Percentiles rank a stretch among this genome's conserved stretches.
phyloP scores from a whole-genome alignment of 805 yeast species.

The Sungouiella thailandica region DNA sequence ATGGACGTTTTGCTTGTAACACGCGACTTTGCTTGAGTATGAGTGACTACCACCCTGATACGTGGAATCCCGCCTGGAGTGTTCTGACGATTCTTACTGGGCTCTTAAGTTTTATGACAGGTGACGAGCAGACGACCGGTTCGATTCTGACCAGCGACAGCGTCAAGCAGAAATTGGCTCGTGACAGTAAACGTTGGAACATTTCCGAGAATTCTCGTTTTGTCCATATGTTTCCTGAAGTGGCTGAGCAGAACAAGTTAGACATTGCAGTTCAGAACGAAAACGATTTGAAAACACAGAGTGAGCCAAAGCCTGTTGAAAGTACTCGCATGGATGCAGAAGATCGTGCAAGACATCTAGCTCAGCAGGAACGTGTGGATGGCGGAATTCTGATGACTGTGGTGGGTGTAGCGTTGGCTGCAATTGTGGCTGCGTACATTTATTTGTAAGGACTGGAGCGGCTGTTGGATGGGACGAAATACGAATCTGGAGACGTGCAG shows the following conservation, averaged over 20 bases:
- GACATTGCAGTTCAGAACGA: slow-evolving; percentile 23
- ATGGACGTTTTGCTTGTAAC: slow-evolving; percentile 79
- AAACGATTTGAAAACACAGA: too few relatives aligned
- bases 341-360: slow-evolving; percentile 49
- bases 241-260: slow-evolving; percentile 39
- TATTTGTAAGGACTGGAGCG: slow-evolving; percentile 2
- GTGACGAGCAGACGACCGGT: slow-evolving; percentile 81
- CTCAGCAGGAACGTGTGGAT: slow-evolving; percentile 10
- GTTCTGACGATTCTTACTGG: slow-evolving; percentile 87
- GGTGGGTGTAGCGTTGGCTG: slow-evolving; percentile 29
- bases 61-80: slow-evolving; percentile 97
- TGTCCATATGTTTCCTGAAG: slow-evolving; percentile 63
- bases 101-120: slow-evolving; percentile 85
- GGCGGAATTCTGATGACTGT: slow-evolving; percentile 14
- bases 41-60: slow-evolving; percentile 91
- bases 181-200: slow-evolving; percentile 57
- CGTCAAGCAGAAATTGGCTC: slow-evolving; percentile 54
- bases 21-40: slow-evolving; percentile 83
- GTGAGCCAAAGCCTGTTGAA: slow-evolving; percentile 24
- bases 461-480: too few relatives aligned
- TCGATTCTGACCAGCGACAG: slow-evolving; percentile 61
- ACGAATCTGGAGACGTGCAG: too few relatives aligned
- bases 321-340: slow-evolving; percentile 55
- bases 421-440: slow-evolving; percentile 26
- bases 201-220: slow-evolving; percentile 53